phyloP scores from a whole-genome alignment of 169 alveolate genomes.

The Cryptosporidium canis region DNA sequence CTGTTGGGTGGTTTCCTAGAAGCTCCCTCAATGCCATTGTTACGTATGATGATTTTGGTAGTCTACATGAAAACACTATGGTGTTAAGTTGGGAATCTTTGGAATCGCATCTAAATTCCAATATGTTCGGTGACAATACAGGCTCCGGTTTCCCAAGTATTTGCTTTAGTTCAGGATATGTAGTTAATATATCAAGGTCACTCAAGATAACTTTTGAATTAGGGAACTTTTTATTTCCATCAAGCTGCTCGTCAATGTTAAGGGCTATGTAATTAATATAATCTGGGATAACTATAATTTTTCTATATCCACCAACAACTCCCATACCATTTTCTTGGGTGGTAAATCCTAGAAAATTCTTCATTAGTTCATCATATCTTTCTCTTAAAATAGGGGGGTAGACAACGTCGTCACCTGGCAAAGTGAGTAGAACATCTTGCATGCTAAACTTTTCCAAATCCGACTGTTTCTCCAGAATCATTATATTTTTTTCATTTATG shows the following conservation, averaged over 20 bases:
- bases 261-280: slow-evolving; percentile 77
- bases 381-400: slow-evolving; percentile 80
- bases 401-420: slow-evolving; percentile 88
- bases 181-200: slow-evolving; percentile 37
- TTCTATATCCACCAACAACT: slow-evolving; percentile 85
- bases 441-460: slow-evolving; percentile 83
- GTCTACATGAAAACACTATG: slow-evolving; percentile 73
- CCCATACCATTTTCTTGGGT: slow-evolving; percentile 74
- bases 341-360: slow-evolving; percentile 78
- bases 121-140: neutral
- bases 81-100: slow-evolving; percentile 12
- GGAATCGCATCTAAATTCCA: neutral
- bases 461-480: slow-evolving; percentile 79
- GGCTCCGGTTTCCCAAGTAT: neutral
- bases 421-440: slow-evolving; percentile 90
- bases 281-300: slow-evolving; percentile 82
- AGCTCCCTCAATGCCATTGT: slow-evolving; percentile 78
- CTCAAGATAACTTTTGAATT: slow-evolving; percentile 47
- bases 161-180: neutral
- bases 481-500: slow-evolving; percentile 76
- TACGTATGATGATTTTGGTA: slow-evolving; percentile 80
- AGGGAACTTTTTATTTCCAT: slow-evolving; percentile 76
- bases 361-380: slow-evolving; percentile 74
- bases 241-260: slow-evolving; percentile 75
- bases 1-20: slow-evolving; percentile 65